Evolutionary conservation across 176 grass and related monocot species (phyloP).

Genomic region (Melocanna baccifera): DNA sequence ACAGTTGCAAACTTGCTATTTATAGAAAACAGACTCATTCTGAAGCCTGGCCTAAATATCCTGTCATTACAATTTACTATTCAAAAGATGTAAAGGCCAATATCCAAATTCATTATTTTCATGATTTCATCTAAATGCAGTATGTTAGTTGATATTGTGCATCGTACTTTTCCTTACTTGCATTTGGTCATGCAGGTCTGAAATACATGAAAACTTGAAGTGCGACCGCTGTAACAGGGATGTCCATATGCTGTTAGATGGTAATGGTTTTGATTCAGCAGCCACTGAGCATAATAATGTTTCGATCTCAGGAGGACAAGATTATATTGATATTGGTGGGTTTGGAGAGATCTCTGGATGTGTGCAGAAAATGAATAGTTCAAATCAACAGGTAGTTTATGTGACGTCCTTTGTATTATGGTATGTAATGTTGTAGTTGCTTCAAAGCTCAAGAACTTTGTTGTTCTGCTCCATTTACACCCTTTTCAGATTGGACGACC

Average conservation of each 20-base stretch:
- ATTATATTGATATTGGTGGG: slow-evolving; percentile 67
- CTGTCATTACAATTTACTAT: slow-evolving; percentile 11
- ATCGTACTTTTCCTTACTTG: slow-evolving; percentile 23
- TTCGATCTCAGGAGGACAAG: slow-evolving; percentile 15
- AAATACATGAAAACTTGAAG: slow-evolving; percentile 99
- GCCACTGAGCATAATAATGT: slow-evolving; percentile 22
- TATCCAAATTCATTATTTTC: slow-evolving; percentile 1
- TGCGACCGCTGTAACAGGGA: slow-evolving; percentile 62
- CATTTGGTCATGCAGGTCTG: slow-evolving; percentile 49
- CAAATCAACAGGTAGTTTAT: slow-evolving; percentile 66
- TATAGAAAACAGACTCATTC: not conserved
- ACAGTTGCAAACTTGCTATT: not conserved
- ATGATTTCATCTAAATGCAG: not conserved
- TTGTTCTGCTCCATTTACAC: not conserved
- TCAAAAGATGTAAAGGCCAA: not conserved
- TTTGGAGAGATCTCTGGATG: slow-evolving; percentile 84
- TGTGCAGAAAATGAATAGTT: slow-evolving; percentile 65
- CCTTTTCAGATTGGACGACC: slow-evolving; percentile 75
- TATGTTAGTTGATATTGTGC: slow-evolving; percentile 6
- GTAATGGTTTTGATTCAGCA: slow-evolving; percentile 20
- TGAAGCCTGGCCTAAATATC: not conserved
- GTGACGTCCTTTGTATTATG: not conserved
- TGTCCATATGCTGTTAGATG: slow-evolving; percentile 17
- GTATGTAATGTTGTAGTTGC: slow-evolving; percentile 1
- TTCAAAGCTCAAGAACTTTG: slow-evolving; percentile 18